These are phyloP conservation scores for Aegilops bicornis DNA, from an alignment of 176 grass and related monocot species.

Conservation along the genomic window DNA sequence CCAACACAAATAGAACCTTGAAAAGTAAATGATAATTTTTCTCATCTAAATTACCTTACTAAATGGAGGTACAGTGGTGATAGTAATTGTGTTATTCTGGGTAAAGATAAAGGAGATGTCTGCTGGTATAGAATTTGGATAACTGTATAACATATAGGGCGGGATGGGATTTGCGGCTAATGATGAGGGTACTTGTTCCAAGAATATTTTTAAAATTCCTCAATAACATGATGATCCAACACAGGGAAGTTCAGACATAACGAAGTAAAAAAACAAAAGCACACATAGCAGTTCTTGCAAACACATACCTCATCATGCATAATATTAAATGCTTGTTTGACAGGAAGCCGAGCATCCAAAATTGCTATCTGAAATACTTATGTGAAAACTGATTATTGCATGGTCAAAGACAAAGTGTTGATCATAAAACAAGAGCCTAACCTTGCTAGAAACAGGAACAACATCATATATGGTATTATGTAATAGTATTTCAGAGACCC, in stretches of 20 bases:
- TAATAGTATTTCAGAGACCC: slow-evolving; percentile 53
- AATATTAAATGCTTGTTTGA: slow-evolving; percentile 72
- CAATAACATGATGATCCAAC: background rate
- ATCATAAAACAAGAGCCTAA: slow-evolving; percentile 38
- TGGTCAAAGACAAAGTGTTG: background rate
- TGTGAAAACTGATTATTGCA: slow-evolving; percentile 23
- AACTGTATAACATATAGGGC: slow-evolving; percentile 7
- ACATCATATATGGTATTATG: slow-evolving; percentile 64
- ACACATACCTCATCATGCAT: slow-evolving; percentile 66
- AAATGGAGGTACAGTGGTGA: background rate
- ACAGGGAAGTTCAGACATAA: slow-evolving; percentile 16
- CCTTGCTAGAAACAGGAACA: slow-evolving; percentile 66
- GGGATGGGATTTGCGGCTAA: background rate
- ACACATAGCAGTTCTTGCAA: background rate
- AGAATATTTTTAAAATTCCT: background rate
- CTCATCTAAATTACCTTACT: slow-evolving; percentile 9
- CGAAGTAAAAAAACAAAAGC: slow-evolving; percentile 10
- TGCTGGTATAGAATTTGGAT: background rate
- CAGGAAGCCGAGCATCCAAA: slow-evolving; percentile 60
- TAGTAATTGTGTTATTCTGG: background rate
- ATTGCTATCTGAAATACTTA: slow-evolving; percentile 52
- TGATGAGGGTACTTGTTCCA: background rate
- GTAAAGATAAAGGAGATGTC: background rate
- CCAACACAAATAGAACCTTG: background rate
- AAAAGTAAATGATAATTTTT: background rate